Conservation (phyloP, 768 basidiomycete genomes). For the Clavulina sp. region DNA sequence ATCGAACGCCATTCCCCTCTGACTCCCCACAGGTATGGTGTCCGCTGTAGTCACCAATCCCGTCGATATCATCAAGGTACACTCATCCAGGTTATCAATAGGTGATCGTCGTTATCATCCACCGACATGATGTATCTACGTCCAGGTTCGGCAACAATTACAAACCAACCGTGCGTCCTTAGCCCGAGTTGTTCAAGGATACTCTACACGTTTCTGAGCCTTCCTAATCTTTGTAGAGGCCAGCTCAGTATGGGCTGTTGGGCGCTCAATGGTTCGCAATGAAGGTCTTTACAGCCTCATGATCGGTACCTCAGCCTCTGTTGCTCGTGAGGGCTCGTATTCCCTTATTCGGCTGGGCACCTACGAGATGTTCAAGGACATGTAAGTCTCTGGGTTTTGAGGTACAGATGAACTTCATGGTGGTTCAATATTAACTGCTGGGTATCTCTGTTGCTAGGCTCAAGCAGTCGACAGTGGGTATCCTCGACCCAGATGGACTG, state of each 20-base stretch:
- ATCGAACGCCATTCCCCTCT: background rate
- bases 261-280: constrained; percentile 19
- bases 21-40: constrained; percentile 17
- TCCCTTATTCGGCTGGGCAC: constrained; percentile 22
- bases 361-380: constrained; percentile 24
- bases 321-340: constrained; percentile 22
- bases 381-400: constrained; percentile 12
- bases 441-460: background rate
- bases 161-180: background rate
- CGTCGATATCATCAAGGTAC: constrained; percentile 20
- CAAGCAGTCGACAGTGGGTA: constrained; percentile 9
- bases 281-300: constrained; percentile 20
- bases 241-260: constrained; percentile 21
- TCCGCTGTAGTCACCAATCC: constrained; percentile 22
- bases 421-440: no score
- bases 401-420: background rate
- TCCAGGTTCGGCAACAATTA: background rate
- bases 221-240: no score
- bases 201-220: no score
- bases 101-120: constrained; percentile 12
- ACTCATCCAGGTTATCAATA: background rate
- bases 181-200: no score
- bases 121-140: constrained; percentile 6
- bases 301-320: constrained; percentile 21
- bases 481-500: constrained; percentile 19